Percentiles rank a stretch among this genome's conserved stretches.
Conservation (phyloP, 495 filamentous ascomycete species). For the Neurospora africana region DNA sequence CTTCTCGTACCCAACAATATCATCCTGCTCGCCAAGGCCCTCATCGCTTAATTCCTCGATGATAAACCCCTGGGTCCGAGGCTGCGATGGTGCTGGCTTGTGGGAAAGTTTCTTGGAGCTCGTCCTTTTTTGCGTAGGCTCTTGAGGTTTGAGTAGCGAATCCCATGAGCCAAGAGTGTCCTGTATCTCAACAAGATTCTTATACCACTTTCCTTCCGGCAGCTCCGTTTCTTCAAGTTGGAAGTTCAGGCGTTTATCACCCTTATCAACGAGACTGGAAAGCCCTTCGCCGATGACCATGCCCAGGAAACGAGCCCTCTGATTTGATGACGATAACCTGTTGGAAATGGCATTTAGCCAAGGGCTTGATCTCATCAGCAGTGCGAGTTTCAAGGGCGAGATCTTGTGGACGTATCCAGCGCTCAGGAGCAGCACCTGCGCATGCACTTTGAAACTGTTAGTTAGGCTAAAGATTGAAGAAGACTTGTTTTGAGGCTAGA, state of each 20-base stretch:
- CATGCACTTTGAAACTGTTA: constrained; percentile 47
- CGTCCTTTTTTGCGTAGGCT: constrained; percentile 1
- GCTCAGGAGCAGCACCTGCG: constrained; percentile 66
- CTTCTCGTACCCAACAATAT: constrained; percentile 73
- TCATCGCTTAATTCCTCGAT: constrained; percentile 60
- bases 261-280: constrained; percentile 68
- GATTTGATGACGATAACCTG: constrained; percentile 65
- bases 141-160: constrained; percentile 24
- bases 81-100: constrained; percentile 13
- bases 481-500: neutral
- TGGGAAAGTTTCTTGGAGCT: constrained; percentile 6
- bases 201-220: constrained; percentile 68
- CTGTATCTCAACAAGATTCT: constrained; percentile 47
- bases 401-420: constrained; percentile 64
- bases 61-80: constrained; percentile 34
- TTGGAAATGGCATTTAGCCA: constrained; percentile 80
- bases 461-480: neutral
- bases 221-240: constrained; percentile 67
- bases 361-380: constrained; percentile 55
- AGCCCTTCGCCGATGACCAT: constrained; percentile 81
- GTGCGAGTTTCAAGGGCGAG: constrained; percentile 46
- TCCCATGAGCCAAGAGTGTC: constrained; percentile 56
- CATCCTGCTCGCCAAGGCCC: constrained; percentile 52
- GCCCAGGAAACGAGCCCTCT: constrained; percentile 68
- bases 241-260: constrained; percentile 65